These are phyloP conservation scores for Tricladium varicosporioides DNA, from an alignment of 2,329 filamentous ascomycete genomes.

Conservation along the genomic window DNA sequence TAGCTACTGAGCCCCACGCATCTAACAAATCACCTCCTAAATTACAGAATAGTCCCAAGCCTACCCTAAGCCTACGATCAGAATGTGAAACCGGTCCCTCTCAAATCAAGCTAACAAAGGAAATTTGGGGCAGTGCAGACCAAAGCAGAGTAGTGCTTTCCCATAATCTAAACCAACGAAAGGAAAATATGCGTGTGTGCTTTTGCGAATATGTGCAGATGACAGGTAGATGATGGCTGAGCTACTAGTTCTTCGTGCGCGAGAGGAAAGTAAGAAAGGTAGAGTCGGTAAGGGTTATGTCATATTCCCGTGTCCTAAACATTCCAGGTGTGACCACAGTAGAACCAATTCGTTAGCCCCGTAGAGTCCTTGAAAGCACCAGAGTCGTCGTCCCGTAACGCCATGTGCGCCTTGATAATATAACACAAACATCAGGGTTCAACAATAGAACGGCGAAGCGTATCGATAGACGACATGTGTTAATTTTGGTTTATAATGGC, in stretches of 20 bases:
- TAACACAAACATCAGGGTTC: conserved; percentile 1
- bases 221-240: not conserved
- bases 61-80: conserved; percentile 1
- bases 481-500: no score
- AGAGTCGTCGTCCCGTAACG: conserved; percentile 3
- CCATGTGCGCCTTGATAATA: conserved; percentile 6
- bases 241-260: not conserved
- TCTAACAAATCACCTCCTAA: conserved; percentile 17
- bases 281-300: conserved; percentile 1
- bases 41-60: conserved; percentile 25
- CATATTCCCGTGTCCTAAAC: not conserved
- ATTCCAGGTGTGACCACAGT: not conserved
- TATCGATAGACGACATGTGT: no score
- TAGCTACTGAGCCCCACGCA: not conserved
- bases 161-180: conserved; percentile 2
- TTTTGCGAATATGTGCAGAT: conserved; percentile 3
- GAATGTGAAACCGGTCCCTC: not conserved
- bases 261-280: not conserved
- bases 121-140: conserved; percentile 5
- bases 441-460: no score
- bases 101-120: conserved; percentile 10
- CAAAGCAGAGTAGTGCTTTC: conserved; percentile 4
- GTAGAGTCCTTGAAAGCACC: not conserved
- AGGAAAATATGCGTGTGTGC: conserved; percentile 3
- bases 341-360: not conserved